Evolutionary conservation across 192 early-diverging fungal species (phyloP), one percentile per base, ranked within the genome.

Genomic region (Backusella sp.): DNA sequence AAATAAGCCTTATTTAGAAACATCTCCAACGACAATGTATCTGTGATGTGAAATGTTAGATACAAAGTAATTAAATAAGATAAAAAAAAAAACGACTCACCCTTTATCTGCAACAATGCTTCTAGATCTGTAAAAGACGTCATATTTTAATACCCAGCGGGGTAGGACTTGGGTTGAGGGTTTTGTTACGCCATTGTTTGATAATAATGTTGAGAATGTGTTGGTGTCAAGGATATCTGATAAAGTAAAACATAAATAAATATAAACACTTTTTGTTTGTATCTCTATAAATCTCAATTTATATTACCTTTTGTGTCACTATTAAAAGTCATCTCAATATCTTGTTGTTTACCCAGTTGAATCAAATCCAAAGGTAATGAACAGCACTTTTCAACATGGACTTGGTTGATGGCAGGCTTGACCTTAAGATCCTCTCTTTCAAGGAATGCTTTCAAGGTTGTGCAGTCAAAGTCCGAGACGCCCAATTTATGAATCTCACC

Each of bases 71-170:
- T 39, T 11, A n/a, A n/a, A n/a, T n/a, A 72, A 52, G 9, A 41
- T 34, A 49, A 71, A 4, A 46, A 4, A 46, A 59, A n/a, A 59
- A n/a, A 32, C 2, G 6, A 49, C 75, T 78, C 80, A 88, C 80
- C 87, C 87, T 73, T 88, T 88, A 49, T 86, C 84, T 6, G 87
- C 76, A 32, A 88, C 76, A 2, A 88, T 72, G 37, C 87, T 85
- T 34, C 87, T 78, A 49, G 73, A 34, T 11, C 78, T 80, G 21
- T 85, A 81, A 66, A 86, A 83, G n/a, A 82, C 81, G 68, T 84
- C 77, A 67, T 88, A 88, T 73, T 88, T 88, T 66, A 88, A 79
- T 28, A 88, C 84, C 84, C 85, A 88, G 30, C 83, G 85, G 3
- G 87, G 87, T 4, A 21, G 32, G 30, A 86, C 72, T 21, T 14